Percentiles rank a stretch among this genome's conserved stretches.
Evolutionary conservation across 2,329 filamentous ascomycete species (phyloP).

Genomic region (Dothideomycetes sp.): DNA sequence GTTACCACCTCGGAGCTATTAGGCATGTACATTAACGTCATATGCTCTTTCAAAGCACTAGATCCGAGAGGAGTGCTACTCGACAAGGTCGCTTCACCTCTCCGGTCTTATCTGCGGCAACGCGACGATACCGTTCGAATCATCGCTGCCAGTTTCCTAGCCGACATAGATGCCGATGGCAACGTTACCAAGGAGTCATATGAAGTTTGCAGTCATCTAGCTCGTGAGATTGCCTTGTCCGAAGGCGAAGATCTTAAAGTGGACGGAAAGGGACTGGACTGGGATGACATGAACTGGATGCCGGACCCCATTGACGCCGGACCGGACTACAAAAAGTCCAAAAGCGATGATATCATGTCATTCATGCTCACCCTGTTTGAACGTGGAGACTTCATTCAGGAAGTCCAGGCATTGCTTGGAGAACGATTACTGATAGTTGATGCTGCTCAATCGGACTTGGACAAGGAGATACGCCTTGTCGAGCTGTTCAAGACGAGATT

Average conservation of each 20-base stretch:
- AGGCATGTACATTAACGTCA: slow-evolving; percentile 68
- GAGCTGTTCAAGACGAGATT: slow-evolving; percentile 81
- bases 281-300: slow-evolving; percentile 86
- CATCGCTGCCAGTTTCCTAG: slow-evolving; percentile 62
- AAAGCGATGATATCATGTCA: slow-evolving; percentile 81
- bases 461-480: slow-evolving; percentile 72
- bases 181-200: slow-evolving; percentile 28
- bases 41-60: slow-evolving; percentile 62
- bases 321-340: slow-evolving; percentile 77
- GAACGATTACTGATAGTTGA: slow-evolving; percentile 56
- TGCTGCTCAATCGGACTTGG: slow-evolving; percentile 53
- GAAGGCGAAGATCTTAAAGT: slow-evolving; percentile 38
- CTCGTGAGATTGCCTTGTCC: slow-evolving; percentile 52
- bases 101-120: slow-evolving; percentile 66
- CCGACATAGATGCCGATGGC: slow-evolving; percentile 42
- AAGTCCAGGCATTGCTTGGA: slow-evolving; percentile 81
- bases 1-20: slow-evolving; percentile 66
- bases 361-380: slow-evolving; percentile 83
- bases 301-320: slow-evolving; percentile 90
- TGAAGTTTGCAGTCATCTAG: slow-evolving; percentile 54
- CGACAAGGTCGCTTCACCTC: slow-evolving; percentile 59
- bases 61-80: slow-evolving; percentile 70
- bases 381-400: slow-evolving; percentile 87
- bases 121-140: slow-evolving; percentile 69
- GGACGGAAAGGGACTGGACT: slow-evolving; percentile 59